Base-by-base conservation (phyloP, 768 basidiomycete genomes). In the Paxillus ammoniavirescens region DNA sequence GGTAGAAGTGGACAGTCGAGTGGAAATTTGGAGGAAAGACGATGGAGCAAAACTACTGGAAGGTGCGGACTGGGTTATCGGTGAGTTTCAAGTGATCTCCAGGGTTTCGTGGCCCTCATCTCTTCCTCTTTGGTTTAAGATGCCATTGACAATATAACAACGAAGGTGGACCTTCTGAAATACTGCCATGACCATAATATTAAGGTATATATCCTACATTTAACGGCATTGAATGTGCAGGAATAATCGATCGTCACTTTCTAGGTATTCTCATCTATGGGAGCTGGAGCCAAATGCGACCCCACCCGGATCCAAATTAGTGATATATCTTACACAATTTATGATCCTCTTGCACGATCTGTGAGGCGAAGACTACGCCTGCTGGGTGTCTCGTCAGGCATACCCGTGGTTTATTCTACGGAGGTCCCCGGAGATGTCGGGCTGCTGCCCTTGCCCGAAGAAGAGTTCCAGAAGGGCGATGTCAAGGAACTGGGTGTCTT, bases 61-160 rank as follows among this genome's bases (percentile, higher is more conserved):
- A 35, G 94, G 85, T 23, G 89, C 86, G 1, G 93, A 98, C 63
- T 99, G 94, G 91, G 96, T 98, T 18, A 81, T 99, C 58, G 91
- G 90, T 90, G 55, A 52, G 81, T 61, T 17, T 31, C n/a, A 7
- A 6, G 33, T 46, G 4, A 41, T 45, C 33, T 50, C 26, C 21
- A 49, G 9, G 12, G 33, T 51, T 33, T 49, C 52, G 15, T 50
- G 41, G 21, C 38, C 10, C 37, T 64, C 38, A 54, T 51, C 40
- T 30, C 42, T 17, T 55, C 42, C 10, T 44, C 40, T 31, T 58
- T 47, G 49, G 23, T 8, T n/a, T 50, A 62, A 84, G 96, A 99
- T 70, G 94, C 94, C 5, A 99, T 98, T 54, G 96, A 98, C 72
- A 98, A 99, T 65, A 96, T 98, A 57, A 82, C 89, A 44, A 96